phyloP scores from a whole-genome alignment of 2,329 filamentous ascomycete species.

The Tolypocladium endophyticum region DNA sequence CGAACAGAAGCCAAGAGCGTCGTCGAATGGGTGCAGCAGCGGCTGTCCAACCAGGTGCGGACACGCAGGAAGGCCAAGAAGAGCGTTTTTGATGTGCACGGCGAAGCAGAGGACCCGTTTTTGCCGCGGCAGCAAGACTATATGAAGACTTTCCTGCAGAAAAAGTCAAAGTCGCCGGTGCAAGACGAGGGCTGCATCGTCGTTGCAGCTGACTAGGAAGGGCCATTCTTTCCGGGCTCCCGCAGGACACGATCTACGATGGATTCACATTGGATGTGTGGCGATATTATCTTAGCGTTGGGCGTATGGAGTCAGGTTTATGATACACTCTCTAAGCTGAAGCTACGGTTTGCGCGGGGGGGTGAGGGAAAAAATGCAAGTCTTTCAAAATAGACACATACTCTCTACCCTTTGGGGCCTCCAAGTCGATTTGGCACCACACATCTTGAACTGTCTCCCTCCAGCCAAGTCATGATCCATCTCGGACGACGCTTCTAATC shows the following conservation, averaged over 20 bases:
- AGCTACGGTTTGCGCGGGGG: conserved; percentile 10
- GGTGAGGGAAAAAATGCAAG: conserved; percentile 14
- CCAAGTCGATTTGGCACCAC: not conserved
- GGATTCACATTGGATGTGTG: not conserved
- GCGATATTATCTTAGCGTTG: not conserved
- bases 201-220: conserved; percentile 6
- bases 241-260: not conserved
- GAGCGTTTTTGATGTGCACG: conserved; percentile 35
- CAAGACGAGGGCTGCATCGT: conserved; percentile 10
- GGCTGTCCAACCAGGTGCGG: conserved; percentile 61
- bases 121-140: conserved; percentile 35
- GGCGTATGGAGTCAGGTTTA: conserved; percentile 4
- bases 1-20: conserved; percentile 68
- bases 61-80: conserved; percentile 47
- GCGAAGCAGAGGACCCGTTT: conserved; percentile 24
- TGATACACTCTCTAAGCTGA: conserved; percentile 24
- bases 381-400: conserved; percentile 9
- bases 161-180: conserved; percentile 8
- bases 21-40: conserved; percentile 63
- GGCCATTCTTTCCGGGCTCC: not conserved
- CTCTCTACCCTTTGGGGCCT: not conserved
- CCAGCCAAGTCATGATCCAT: not conserved
- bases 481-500: conserved; percentile 48
- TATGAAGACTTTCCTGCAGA: conserved; percentile 36
- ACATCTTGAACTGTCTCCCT: not conserved